Base-by-base conservation (phyloP, 164 flowering plant species). In the Liriodendron chinense region DNA sequence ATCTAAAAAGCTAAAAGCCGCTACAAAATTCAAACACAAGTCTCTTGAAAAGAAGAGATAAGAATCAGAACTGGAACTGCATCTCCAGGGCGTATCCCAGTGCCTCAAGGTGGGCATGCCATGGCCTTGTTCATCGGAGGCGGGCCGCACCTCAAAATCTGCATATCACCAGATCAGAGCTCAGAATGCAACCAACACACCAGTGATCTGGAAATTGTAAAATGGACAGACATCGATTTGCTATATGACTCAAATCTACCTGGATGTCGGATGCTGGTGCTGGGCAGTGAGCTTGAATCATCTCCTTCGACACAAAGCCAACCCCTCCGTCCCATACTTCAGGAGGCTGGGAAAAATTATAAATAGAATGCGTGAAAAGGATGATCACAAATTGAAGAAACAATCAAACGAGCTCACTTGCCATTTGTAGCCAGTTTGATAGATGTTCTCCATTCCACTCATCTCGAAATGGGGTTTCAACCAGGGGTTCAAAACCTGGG, bases 71-170 rank as follows among this genome's bases (percentile, higher is more conserved):
- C 83, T 92, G 95, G 81, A 94, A 94, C 82, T 87, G 98, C 97
- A 92, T 92, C 69, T 86, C 91, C 6, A 90, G 43, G 1, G 94
- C 6, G 75, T 92, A 94, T 43, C 86, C 95, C 25, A 94, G 86
- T 22, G 78, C 89, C 2, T 94, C 94, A 50, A 94, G 94, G 78
- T 91, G 89, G 73, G 82, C 94, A n/a, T 77, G 90, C 91, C 94
- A 94, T 92, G 83, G 98, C 98, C 85, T 94, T 94, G 92, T 94
- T 94, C 98, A 94, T 94, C 1, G 98, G 96, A 72, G 98, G 98
- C 18, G 98, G 98, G 7, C 98, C 98, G 23, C 98, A 94, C 69
- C 96, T 90, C 81, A 94, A 75, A 63, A 94, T 84, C 98, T 94
- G 87, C 82, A 49, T 50, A 66, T 26, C 48, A 23, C 9, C 26